Evolutionary conservation across 2,329 filamentous ascomycete genomes (phyloP), one percentile per base, ranked within the genome.

Genomic region (Lasiodiplodia citricola): DNA sequence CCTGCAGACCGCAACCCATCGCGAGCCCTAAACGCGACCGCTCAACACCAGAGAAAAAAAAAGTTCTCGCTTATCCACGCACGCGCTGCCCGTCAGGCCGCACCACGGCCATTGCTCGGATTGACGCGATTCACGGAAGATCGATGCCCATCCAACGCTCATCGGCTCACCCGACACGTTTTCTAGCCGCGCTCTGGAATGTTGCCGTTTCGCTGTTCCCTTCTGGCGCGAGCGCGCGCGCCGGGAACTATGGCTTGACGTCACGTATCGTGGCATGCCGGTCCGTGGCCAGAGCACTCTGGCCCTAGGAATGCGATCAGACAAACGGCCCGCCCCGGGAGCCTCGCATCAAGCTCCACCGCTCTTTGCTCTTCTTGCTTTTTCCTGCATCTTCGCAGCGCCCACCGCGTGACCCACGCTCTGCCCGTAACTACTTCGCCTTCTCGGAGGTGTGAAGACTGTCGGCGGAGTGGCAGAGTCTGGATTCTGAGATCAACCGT

Each of bases 151-250:
- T 64, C 37, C 28, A 64, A 35, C 60, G 60, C 28, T 21, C 31
- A 37, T 52, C 60, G 8, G 35, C 60, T 64, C 51, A 50, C 60
- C 31, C 47, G 60, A 52, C 60, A n/a, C 18, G 60, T 52, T 50
- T 64, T 64, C 60, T 64, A 64, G 60, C 60, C 47, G 60, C 44
- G 31, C 44, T 64, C 60, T 64, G 60, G 60, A 64, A 64, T 31
- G 10, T 64, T 64, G 38, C 60, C 60, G 44, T 38, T 52, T 64
- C 52, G 60, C 60, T 50, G 28, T 31, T 13, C 37, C 25, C 28
- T n/a, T 50, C 37, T 52, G 60, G 58, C 37, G 5, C 57, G 38
- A 28, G 6, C 54, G 31, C 25, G 54, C n/a, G 54, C 54, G 54
- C 38, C 50, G 58, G 41, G 41, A 63, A 18, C 25, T 35, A 37